Percentiles rank a stretch among this genome's conserved stretches.
phyloP scores from a whole-genome alignment of 148 eudicot genomes.

The Silene uniflora region DNA sequence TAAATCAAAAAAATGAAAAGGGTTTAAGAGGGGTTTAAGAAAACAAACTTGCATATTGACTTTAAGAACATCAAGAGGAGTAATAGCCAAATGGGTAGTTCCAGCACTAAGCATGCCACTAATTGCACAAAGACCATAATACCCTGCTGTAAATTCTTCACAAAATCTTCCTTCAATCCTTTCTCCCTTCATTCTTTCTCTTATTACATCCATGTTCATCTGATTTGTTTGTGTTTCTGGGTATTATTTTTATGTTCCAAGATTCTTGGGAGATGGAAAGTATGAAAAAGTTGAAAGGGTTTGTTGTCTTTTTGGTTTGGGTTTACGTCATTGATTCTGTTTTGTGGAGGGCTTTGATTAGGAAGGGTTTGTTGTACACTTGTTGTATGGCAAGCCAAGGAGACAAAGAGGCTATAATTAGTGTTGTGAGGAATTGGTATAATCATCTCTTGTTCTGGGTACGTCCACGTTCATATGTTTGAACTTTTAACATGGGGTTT shows the following conservation, averaged over 20 bases:
- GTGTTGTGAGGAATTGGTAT: neutral
- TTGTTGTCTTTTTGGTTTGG: neutral
- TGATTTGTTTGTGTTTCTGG: too few relatives aligned
- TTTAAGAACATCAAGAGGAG: slow-evolving; percentile 95
- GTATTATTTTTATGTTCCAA: neutral
- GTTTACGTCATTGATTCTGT: slow-evolving; percentile 12
- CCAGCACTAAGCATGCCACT: slow-evolving; percentile 95
- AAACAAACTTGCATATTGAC: slow-evolving; percentile 83
- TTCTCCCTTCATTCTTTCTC: slow-evolving; percentile 27
- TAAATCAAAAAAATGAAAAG: neutral
- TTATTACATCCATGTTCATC: slow-evolving; percentile 25
- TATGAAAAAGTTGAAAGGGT: slow-evolving; percentile 3
- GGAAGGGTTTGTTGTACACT: slow-evolving; percentile 19
- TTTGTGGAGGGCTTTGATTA: neutral
- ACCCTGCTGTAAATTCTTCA: slow-evolving; percentile 63
- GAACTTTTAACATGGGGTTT: slow-evolving; percentile 16
- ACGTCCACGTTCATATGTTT: slow-evolving; percentile 28
- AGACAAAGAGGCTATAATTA: neutral
- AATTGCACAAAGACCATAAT: slow-evolving; percentile 69
- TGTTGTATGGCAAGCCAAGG: neutral
- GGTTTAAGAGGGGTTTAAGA: slow-evolving; percentile 25
- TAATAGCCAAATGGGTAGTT: slow-evolving; percentile 76
- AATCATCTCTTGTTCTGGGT: neutral
- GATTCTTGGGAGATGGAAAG: slow-evolving; percentile 25
- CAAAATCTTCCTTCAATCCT: slow-evolving; percentile 36